Percentiles rank a stretch among this genome's conserved stretches.
Evolutionary conservation across 176 grass and related monocot genomes (phyloP).

Genomic region (Luzula sylvatica): DNA sequence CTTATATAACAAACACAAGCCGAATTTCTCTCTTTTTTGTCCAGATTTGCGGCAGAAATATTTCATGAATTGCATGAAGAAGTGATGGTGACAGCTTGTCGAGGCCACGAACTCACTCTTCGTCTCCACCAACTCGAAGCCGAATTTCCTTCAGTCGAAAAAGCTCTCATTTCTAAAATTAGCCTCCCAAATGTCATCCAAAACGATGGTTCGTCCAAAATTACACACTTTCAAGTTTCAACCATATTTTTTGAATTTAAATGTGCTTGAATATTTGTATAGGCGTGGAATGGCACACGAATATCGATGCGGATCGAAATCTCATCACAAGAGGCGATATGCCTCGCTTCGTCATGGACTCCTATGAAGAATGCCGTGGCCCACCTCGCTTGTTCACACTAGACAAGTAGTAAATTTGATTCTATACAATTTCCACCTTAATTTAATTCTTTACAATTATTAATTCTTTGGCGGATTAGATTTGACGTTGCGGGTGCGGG

Average conservation of each 20-base stretch:
- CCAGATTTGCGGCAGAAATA: slow-evolving; percentile 92
- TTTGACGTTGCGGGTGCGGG: slow-evolving; percentile 97
- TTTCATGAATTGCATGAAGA: slow-evolving; percentile 97
- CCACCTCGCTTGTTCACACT: slow-evolving; percentile 79
- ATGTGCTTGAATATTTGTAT: slow-evolving; percentile 17
- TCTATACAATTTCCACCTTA: no score
- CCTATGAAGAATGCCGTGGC: slow-evolving; percentile 93
- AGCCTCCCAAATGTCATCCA: slow-evolving; percentile 46
- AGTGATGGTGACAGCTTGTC: slow-evolving; percentile 70
- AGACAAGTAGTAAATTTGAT: slow-evolving; percentile 74
- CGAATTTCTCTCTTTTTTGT: background rate
- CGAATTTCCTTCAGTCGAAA: slow-evolving; percentile 75
- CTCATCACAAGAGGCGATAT: slow-evolving; percentile 91
- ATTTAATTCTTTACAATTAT: no score
- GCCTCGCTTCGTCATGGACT: slow-evolving; percentile 96
- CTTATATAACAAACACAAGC: background rate
- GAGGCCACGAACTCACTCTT: slow-evolving; percentile 84
- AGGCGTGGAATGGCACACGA: slow-evolving; percentile 69
- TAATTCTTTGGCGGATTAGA: slow-evolving; percentile 38
- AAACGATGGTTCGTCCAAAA: slow-evolving; percentile 64
- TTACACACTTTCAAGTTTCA: no score
- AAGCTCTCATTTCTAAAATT: slow-evolving; percentile 50
- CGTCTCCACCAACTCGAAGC: slow-evolving; percentile 81
- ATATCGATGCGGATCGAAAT: slow-evolving; percentile 78
- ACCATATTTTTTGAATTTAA: background rate